Conservation (phyloP, 2,329 filamentous ascomycete genomes). For the Monilinia laxa region DNA sequence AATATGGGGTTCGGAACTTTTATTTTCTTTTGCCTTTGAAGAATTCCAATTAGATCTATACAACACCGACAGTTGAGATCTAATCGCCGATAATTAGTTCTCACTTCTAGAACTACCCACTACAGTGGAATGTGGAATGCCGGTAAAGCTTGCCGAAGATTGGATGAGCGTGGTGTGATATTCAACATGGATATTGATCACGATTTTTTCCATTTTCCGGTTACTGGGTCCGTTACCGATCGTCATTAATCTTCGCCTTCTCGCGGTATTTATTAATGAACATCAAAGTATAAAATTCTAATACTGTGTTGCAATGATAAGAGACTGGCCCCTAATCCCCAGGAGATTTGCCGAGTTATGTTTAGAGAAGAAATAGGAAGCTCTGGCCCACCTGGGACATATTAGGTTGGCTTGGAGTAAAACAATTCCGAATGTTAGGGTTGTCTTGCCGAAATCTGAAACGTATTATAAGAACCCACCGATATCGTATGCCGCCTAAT, state of each 20-base stretch:
- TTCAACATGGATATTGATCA: conserved; percentile 16
- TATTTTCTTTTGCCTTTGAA: not conserved
- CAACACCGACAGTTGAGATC: not conserved
- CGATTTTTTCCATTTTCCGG: conserved; percentile 11
- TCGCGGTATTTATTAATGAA: not conserved
- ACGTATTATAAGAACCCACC: not conserved
- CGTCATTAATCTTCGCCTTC: not conserved
- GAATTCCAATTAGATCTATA: not conserved
- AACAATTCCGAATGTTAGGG: conserved; percentile 1
- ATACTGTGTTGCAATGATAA: not conserved
- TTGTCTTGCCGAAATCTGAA: conserved; percentile 6
- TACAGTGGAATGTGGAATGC: conserved; percentile 19
- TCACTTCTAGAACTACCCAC: conserved; percentile 4
- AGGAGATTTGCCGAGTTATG: not conserved
- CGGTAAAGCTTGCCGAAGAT: conserved; percentile 17
- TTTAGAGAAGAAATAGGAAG: not conserved
- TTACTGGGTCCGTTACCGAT: conserved; percentile 8
- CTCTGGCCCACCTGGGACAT: not conserved
- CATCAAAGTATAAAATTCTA: no score
- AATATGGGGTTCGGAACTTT: not conserved
- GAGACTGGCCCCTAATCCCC: not conserved
- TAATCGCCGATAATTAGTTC: conserved; percentile 4
- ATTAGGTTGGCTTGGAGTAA: conserved; percentile 5
- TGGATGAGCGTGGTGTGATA: conserved; percentile 4
- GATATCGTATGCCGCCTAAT: conserved; percentile 8